These are phyloP conservation scores for Pezicula radicicola DNA, from an alignment of 2,329 filamentous ascomycete species.

Conservation along the genomic window DNA sequence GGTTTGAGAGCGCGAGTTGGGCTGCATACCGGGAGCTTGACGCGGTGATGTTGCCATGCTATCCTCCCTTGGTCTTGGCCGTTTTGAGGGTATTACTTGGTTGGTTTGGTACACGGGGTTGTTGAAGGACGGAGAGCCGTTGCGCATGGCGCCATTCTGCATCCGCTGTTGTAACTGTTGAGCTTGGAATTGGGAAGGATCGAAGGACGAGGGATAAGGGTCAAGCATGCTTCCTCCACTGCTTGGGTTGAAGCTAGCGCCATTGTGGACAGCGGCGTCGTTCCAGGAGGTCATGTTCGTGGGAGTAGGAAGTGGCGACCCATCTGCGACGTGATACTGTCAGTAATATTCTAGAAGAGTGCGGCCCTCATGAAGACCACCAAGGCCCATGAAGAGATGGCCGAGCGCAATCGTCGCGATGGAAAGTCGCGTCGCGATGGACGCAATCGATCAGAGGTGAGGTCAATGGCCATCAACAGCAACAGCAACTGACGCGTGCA, in stretches of 20 bases:
- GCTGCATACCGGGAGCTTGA: constrained; percentile 69
- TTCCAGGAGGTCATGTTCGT: constrained; percentile 70
- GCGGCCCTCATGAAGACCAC: constrained; percentile 18
- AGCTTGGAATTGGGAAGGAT: constrained; percentile 48
- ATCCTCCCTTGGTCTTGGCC: constrained; percentile 78
- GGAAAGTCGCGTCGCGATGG: constrained; percentile 25
- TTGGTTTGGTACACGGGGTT: constrained; percentile 81
- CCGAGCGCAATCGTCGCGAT: constrained; percentile 25
- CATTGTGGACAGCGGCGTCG: constrained; percentile 65
- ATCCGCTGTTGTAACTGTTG: constrained; percentile 53
- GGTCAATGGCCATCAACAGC: constrained; percentile 16
- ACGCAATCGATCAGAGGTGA: constrained; percentile 9
- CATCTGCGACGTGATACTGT: constrained; percentile 28
- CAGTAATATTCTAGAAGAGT: constrained; percentile 20
- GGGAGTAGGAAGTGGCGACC: constrained; percentile 34
- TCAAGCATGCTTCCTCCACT: constrained; percentile 59
- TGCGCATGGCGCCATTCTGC: constrained; percentile 82
- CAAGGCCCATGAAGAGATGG: constrained; percentile 16
- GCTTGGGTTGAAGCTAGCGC: constrained; percentile 64
- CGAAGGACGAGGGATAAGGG: constrained; percentile 57
- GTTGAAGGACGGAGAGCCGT: constrained; percentile 75
- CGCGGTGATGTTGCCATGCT: constrained; percentile 79
- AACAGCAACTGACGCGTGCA: constrained; percentile 12
- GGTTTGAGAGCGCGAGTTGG: constrained; percentile 86
- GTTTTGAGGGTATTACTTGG: constrained; percentile 85